phyloP scores from a whole-genome alignment of 257 asterid genomes.

The Coffea canephora region DNA sequence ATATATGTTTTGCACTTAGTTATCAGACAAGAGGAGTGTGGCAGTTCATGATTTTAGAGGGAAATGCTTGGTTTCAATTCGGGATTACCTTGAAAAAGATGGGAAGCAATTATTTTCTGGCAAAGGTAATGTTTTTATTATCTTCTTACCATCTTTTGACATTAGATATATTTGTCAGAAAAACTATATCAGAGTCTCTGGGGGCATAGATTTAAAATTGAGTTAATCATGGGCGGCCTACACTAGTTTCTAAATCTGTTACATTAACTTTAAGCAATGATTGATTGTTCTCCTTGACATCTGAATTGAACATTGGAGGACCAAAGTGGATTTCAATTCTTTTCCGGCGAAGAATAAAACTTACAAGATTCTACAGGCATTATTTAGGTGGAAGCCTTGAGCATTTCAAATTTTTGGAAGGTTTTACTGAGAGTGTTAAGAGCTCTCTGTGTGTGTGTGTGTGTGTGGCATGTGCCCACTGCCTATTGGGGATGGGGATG shows the following conservation, averaged over 20 bases:
- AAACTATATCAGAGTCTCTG: background rate
- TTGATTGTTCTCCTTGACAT: background rate
- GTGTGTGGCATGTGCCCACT: background rate
- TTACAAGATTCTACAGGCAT: background rate
- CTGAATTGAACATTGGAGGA: background rate
- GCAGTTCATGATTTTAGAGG: conserved; percentile 37
- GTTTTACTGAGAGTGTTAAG: background rate
- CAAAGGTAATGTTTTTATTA: conserved; percentile 34
- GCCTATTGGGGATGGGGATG: background rate
- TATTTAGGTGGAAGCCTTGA: background rate
- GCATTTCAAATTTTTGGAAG: background rate
- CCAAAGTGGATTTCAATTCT: too few relatives aligned
- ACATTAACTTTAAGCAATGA: background rate
- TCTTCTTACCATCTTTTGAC: background rate
- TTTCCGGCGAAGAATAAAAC: background rate
- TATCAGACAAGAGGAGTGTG: conserved; percentile 50
- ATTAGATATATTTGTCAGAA: background rate
- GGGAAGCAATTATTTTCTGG: conserved; percentile 42
- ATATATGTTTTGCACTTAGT: conserved; percentile 32
- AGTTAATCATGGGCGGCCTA: background rate
- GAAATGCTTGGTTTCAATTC: conserved; percentile 46
- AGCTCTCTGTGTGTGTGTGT: background rate
- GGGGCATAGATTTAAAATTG: too few relatives aligned
- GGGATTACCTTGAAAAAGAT: conserved; percentile 44
- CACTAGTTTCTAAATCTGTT: background rate